Evolutionary conservation across 1,284 basidiomycete genomes (phyloP).

Genomic region (Marasmius sp.): DNA sequence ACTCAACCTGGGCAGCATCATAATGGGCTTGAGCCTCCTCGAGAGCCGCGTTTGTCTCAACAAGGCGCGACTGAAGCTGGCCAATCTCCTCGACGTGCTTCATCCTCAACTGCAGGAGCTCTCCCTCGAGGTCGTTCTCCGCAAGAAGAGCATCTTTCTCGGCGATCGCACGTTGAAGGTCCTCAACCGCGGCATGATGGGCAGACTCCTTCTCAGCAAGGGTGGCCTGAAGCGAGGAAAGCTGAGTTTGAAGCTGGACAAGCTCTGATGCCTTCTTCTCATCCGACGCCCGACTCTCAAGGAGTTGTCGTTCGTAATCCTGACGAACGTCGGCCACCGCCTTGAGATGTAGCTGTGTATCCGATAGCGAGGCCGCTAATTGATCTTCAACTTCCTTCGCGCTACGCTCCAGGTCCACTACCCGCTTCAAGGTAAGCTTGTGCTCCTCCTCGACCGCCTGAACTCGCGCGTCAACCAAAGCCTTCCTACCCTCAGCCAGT

Average conservation of each 20-base stretch:
- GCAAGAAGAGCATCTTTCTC: constrained; percentile 19
- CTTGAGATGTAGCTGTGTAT: neutral
- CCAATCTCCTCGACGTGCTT: constrained; percentile 40
- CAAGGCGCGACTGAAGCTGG: constrained; percentile 35
- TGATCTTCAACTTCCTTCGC: neutral
- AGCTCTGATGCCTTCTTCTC: constrained; percentile 18
- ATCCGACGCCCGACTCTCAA: neutral
- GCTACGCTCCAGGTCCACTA: neutral
- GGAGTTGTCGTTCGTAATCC: neutral
- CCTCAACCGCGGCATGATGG: constrained; percentile 18
- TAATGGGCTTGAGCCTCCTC: constrained; percentile 31
- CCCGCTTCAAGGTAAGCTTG: neutral
- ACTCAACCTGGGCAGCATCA: constrained; percentile 21
- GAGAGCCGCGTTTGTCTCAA: constrained; percentile 31
- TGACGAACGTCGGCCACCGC: neutral
- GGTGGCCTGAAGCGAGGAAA: constrained; percentile 20
- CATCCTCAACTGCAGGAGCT: constrained; percentile 34
- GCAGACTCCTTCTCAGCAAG: constrained; percentile 18
- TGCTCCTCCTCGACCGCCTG: constrained; percentile 1
- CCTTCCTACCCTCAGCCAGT: constrained; percentile 11
- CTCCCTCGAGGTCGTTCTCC: constrained; percentile 24
- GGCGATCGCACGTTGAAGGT: constrained; percentile 19
- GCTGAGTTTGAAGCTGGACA: constrained; percentile 31
- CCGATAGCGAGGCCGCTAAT: neutral
- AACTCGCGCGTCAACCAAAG: constrained; percentile 3